phyloP scores from a whole-genome alignment of 2,329 filamentous ascomycete genomes.

The Iodosphaeria phyllophila region DNA sequence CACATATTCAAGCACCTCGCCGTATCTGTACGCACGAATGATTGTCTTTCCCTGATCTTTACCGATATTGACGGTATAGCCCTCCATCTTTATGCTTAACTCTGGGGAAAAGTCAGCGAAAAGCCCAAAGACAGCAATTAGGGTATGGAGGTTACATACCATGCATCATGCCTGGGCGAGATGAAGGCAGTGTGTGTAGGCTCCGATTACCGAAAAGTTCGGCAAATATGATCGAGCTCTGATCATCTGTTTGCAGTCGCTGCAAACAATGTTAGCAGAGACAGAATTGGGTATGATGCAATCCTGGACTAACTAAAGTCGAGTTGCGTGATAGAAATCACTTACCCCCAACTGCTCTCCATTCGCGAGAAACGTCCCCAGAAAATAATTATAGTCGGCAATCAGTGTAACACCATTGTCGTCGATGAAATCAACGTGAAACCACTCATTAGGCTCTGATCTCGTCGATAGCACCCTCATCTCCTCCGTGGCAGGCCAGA shows the following conservation, averaged over 20 bases:
- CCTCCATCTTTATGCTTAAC: conserved; percentile 12
- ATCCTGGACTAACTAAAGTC: not conserved
- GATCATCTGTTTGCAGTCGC: conserved; percentile 15
- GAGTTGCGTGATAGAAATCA: not conserved
- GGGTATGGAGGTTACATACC: conserved; percentile 9
- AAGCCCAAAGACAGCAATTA: conserved; percentile 1
- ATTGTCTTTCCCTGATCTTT: conserved; percentile 19
- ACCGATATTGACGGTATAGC: conserved; percentile 34
- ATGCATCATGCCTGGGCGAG: conserved; percentile 32
- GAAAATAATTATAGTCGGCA: conserved; percentile 15
- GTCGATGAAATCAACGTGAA: conserved; percentile 3
- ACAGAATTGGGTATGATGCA: too few relatives aligned
- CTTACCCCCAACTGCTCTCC: conserved; percentile 22
- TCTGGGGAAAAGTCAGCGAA: conserved; percentile 5
- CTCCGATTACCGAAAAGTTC: conserved; percentile 34
- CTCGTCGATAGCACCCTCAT: conserved; percentile 4
- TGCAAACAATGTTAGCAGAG: conserved; percentile 16
- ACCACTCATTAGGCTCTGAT: conserved; percentile 15
- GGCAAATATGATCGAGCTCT: conserved; percentile 14
- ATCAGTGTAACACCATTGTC: conserved; percentile 6
- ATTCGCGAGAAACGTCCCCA: conserved; percentile 18
- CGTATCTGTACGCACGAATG: conserved; percentile 19
- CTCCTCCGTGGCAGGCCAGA: conserved; percentile 21
- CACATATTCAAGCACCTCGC: conserved; percentile 15
- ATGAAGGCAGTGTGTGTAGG: conserved; percentile 32